Evolutionary conservation across 352 stramenopile species (phyloP).

Genomic region (Phytophthora pini): DNA sequence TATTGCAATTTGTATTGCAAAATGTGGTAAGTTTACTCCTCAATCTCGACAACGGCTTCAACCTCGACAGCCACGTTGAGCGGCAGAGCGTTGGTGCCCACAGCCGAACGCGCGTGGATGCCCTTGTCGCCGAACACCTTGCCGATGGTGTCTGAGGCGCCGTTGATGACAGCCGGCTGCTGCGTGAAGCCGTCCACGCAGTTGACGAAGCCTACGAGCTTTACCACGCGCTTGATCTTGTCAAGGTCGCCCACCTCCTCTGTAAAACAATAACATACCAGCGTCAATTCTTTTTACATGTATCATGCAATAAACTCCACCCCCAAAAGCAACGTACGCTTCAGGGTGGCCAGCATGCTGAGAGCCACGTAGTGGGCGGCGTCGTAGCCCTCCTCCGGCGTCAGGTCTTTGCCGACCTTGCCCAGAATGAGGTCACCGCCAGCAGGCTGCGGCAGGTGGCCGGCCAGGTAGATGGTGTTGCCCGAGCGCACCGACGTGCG

Average conservation of each 20-base stretch:
- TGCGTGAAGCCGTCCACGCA: conserved; percentile 92
- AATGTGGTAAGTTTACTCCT: conserved; percentile 54
- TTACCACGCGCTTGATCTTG: conserved; percentile 94
- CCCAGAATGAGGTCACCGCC: conserved; percentile 85
- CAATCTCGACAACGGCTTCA: conserved; percentile 96
- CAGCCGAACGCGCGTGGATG: conserved; percentile 93
- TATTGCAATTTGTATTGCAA: no score
- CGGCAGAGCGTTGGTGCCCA: conserved; percentile 96
- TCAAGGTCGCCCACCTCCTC: conserved; percentile 93
- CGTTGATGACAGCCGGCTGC: conserved; percentile 96
- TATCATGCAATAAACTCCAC: not conserved
- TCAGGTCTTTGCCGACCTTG: conserved; percentile 91
- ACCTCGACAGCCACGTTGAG: conserved; percentile 98
- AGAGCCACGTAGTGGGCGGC: conserved; percentile 90
- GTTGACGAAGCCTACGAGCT: conserved; percentile 97
- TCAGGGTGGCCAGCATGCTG: conserved; percentile 92
- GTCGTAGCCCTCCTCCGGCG: conserved; percentile 91
- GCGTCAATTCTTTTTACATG: not conserved
- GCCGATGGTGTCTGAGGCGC: conserved; percentile 93
- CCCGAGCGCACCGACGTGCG: conserved; percentile 79
- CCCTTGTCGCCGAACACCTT: conserved; percentile 93
- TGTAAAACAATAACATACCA: conserved; percentile 22
- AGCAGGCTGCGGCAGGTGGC: conserved; percentile 78
- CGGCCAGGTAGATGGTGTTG: conserved; percentile 88
- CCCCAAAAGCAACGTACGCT: conserved; percentile 54